Percentiles rank a stretch among this genome's conserved stretches.
These are phyloP conservation scores for Collariella sp. DNA, from an alignment of 495 filamentous ascomycete species.

Conservation along the genomic window DNA sequence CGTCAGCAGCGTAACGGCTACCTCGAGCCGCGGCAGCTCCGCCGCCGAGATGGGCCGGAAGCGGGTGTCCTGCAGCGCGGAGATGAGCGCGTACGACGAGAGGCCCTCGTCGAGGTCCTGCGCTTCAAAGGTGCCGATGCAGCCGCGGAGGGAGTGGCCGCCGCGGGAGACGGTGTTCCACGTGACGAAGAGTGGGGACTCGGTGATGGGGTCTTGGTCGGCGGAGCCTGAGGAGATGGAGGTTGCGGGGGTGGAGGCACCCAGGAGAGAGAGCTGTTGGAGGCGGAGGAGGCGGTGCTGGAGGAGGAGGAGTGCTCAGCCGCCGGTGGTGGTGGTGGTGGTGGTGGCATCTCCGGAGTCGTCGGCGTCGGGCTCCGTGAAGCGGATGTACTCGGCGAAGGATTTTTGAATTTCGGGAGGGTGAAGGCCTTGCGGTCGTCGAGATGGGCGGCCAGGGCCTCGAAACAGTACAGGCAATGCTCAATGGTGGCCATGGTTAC, in stretches of 20 bases:
- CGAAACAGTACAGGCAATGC: slow-evolving; percentile 90
- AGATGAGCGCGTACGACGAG: slow-evolving; percentile 73
- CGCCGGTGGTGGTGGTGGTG: slow-evolving; percentile 16
- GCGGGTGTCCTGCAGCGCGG: slow-evolving; percentile 81
- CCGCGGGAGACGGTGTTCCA: slow-evolving; percentile 73
- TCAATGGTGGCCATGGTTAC: slow-evolving; percentile 74
- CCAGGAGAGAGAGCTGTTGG: slow-evolving; percentile 16
- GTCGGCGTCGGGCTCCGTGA: slow-evolving; percentile 12
- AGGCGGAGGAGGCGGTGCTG: slow-evolving; percentile 19
- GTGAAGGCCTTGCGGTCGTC: slow-evolving; percentile 36
- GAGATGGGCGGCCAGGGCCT: slow-evolving; percentile 55
- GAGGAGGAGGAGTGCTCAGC: slow-evolving; percentile 25
- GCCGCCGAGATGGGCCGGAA: slow-evolving; percentile 63
- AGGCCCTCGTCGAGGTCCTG: slow-evolving; percentile 67
- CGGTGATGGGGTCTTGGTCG: slow-evolving; percentile 18
- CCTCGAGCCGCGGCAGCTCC: slow-evolving; percentile 62
- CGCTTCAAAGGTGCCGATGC: slow-evolving; percentile 90
- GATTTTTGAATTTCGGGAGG: slow-evolving; percentile 61
- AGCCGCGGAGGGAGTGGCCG: slow-evolving; percentile 67
- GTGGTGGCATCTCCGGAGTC: background rate
- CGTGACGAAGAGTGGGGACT: slow-evolving; percentile 79
- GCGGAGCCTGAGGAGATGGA: slow-evolving; percentile 26
- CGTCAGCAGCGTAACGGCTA: slow-evolving; percentile 64
- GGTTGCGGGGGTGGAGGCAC: slow-evolving; percentile 28
- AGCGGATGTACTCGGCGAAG: slow-evolving; percentile 49